Percentiles rank a stretch among this genome's conserved stretches.
Evolutionary conservation across 805 yeast species (phyloP).

Genomic region (Barnettozyma californica): DNA sequence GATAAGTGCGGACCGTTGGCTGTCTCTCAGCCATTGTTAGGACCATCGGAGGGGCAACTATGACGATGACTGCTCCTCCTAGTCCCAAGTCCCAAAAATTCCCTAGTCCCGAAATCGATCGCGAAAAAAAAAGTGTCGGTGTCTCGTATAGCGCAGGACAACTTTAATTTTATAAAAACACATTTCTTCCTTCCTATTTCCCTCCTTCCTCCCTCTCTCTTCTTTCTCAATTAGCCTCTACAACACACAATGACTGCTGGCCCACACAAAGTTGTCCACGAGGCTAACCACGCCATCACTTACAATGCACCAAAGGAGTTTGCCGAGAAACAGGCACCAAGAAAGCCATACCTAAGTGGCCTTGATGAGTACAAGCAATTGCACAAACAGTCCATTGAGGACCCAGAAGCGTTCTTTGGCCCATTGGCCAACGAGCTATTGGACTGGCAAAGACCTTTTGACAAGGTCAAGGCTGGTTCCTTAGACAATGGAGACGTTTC

Average conservation of each 20-base stretch:
- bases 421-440: slow-evolving; percentile 66
- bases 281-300: slow-evolving; percentile 30
- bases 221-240: neutral
- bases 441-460: slow-evolving; percentile 77
- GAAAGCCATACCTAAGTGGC: slow-evolving; percentile 21
- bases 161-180: neutral
- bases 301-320: slow-evolving; percentile 33
- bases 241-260: slow-evolving; percentile 10
- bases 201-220: neutral
- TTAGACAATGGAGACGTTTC: slow-evolving; percentile 75
- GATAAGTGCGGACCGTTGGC: neutral
- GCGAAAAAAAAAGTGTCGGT: neutral
- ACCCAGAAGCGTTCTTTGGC: slow-evolving; percentile 80
- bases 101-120: neutral
- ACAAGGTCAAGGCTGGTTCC: slow-evolving; percentile 51
- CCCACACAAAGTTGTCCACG: slow-evolving; percentile 35
- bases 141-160: neutral
- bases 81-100: slow-evolving; percentile 1
- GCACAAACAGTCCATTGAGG: slow-evolving; percentile 69
- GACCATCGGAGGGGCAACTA: slow-evolving; percentile 6
- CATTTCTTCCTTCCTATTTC: neutral
- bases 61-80: neutral
- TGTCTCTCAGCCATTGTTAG: neutral
- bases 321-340: slow-evolving; percentile 35
- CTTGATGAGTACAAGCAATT: slow-evolving; percentile 64